Evolutionary conservation across 2,329 filamentous ascomycete genomes (phyloP).

Genomic region (Colletotrichum sublineola): DNA sequence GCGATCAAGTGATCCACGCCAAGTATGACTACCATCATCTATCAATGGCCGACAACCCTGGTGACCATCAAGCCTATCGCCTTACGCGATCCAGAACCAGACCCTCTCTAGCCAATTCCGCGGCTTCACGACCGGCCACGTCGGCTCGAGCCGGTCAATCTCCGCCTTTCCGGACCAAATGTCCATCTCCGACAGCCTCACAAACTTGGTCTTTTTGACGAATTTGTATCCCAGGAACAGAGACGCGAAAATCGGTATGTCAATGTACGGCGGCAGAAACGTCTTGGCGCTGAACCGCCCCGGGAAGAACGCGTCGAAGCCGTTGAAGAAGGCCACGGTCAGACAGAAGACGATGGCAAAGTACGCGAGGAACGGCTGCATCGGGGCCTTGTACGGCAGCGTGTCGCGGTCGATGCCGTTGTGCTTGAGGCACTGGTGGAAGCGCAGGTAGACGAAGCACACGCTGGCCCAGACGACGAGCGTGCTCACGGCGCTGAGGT

Average conservation of each 20-base stretch:
- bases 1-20: neutral
- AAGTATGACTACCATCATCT: neutral
- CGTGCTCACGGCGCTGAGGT: slow-evolving; percentile 76
- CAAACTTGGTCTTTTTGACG: slow-evolving; percentile 68
- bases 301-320: slow-evolving; percentile 79
- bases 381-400: slow-evolving; percentile 73
- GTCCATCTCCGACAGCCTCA: slow-evolving; percentile 54
- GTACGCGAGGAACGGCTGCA: slow-evolving; percentile 78
- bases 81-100: slow-evolving; percentile 58
- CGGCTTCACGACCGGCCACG: slow-evolving; percentile 53
- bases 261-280: slow-evolving; percentile 78
- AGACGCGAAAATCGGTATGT: slow-evolving; percentile 75
- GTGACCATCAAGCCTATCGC: slow-evolving; percentile 43
- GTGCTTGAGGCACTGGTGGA: slow-evolving; percentile 73
- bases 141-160: slow-evolving; percentile 54
- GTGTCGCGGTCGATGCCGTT: slow-evolving; percentile 75
- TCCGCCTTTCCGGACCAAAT: slow-evolving; percentile 57
- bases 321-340: slow-evolving; percentile 78
- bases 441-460: slow-evolving; percentile 77
- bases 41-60: neutral
- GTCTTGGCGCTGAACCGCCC: slow-evolving; percentile 57
- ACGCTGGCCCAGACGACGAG: slow-evolving; percentile 78
- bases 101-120: slow-evolving; percentile 55
- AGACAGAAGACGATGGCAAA: slow-evolving; percentile 72
- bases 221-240: slow-evolving; percentile 78